Base-by-base conservation (phyloP, 371 early-diverging fungal species). In the Apophysomyces elegans region DNA sequence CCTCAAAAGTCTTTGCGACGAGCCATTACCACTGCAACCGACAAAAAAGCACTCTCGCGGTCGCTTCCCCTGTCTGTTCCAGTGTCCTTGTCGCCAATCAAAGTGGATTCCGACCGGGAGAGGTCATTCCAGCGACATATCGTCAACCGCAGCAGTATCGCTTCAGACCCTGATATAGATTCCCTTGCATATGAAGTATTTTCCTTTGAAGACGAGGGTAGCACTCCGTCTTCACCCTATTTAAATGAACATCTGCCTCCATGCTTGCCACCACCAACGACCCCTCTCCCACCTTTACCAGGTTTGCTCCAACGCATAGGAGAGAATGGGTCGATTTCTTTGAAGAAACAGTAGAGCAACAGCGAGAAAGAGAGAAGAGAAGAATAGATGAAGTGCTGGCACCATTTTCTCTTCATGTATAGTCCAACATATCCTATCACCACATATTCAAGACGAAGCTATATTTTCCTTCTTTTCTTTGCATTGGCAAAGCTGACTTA, bases 231-330 rank as follows among this genome's bases (percentile, higher is more conserved):
- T 16, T 26, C 54, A 8, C 54, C 11, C 3, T 26, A n/a, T 0
- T 8, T 50, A 11, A 21, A 16, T 2, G 54, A 50, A 21, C n/a
- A 50, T 9, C 36, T 59, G n/a, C 65, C 59, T 13, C 65, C 65
- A 37, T 38, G 47, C 18, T 21, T 46, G 5, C 65, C 65, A 9
- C 65, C 65, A 21, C 65, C 65, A 4, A 58, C 59, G 14, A n/a
- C 65, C 18, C 65, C 65, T 13, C 54, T 65, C 21, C 65, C 65
- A 14, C 65, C 65, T 9, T 43, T 56, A 32, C 65, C 65, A 7
- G 54, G 54, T 16, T 21, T 50, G 11, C 54, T 50, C 54, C 54
- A 50, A 21, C 54, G 54, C 11, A 50, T 50, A 16, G 54, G 54
- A 21, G 9, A 50, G 54, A 50, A 50, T 32, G 54, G 54, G 21